Conservation (phyloP, 495 filamentous ascomycete genomes). For the Penicillium maclennaniae region DNA sequence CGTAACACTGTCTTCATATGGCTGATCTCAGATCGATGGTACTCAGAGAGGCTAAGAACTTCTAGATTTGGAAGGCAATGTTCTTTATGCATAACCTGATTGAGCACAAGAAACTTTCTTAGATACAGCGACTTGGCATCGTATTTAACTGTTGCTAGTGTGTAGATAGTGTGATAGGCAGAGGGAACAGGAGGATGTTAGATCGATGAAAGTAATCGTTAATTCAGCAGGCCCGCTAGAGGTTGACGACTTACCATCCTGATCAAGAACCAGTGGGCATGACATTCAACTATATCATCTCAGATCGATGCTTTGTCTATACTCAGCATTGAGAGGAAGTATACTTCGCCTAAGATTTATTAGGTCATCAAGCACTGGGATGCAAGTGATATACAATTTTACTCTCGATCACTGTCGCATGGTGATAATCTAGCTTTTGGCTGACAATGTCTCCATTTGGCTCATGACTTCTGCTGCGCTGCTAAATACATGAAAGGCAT, state of each 20-base stretch:
- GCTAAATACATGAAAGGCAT: constrained; percentile 4
- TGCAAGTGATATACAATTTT: not conserved
- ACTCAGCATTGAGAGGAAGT: not conserved
- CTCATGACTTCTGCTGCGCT: not conserved
- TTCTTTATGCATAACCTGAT: not conserved
- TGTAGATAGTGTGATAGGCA: not conserved
- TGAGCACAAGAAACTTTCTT: not conserved
- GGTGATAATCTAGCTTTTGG: not conserved
- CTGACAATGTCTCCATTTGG: constrained; percentile 4
- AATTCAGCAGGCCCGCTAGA: not conserved
- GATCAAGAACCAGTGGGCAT: not conserved
- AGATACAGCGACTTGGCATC: not conserved
- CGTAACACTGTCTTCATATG: no score
- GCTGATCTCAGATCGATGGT: not conserved
- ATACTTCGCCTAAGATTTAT: not conserved
- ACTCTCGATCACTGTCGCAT: not conserved
- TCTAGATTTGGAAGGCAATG: not conserved
- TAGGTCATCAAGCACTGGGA: not conserved
- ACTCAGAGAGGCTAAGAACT: not conserved
- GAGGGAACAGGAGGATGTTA: not conserved
- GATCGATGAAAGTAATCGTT: not conserved
- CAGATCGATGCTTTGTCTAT: not conserved
- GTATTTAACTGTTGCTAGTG: not conserved
- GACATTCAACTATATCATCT: not conserved
- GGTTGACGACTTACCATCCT: not conserved